Evolutionary conservation across 2,329 filamentous ascomycete genomes (phyloP).

Genomic region (Epichloe hybrida): DNA sequence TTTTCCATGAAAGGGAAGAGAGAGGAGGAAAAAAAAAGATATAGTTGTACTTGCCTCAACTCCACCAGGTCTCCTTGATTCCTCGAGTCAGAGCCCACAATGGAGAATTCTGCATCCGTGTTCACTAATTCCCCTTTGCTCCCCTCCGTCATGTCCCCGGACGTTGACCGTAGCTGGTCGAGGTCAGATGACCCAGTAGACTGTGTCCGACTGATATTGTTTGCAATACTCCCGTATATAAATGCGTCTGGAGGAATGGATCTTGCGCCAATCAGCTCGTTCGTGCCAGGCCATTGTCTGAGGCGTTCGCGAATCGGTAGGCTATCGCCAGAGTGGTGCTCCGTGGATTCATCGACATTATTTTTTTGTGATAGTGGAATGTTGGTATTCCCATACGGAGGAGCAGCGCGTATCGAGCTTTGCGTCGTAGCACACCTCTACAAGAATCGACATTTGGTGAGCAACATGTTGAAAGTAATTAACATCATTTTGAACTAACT

Average conservation of each 20-base stretch:
- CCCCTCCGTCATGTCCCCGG: conserved; percentile 12
- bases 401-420: background rate
- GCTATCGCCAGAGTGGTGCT: background rate
- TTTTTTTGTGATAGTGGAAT: background rate
- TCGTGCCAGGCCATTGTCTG: conserved; percentile 26
- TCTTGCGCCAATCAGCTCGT: conserved; percentile 15
- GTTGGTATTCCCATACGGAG: background rate
- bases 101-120: conserved; percentile 13
- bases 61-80: conserved; percentile 39
- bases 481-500: conserved; percentile 1
- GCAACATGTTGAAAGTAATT: background rate
- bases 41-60: conserved; percentile 20
- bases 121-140: conserved; percentile 15
- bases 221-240: conserved; percentile 16
- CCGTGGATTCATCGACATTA: background rate
- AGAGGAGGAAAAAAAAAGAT: background rate
- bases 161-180: conserved; percentile 14
- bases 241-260: conserved; percentile 12
- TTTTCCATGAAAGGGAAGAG: background rate
- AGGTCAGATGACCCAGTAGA: conserved; percentile 20
- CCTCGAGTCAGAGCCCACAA: conserved; percentile 14
- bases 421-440: conserved; percentile 9
- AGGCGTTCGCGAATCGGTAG: conserved; percentile 27
- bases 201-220: conserved; percentile 20
- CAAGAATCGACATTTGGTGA: background rate